Base-by-base conservation (phyloP, 1,284 basidiomycete genomes). In the Ganoderma resinaceum region DNA sequence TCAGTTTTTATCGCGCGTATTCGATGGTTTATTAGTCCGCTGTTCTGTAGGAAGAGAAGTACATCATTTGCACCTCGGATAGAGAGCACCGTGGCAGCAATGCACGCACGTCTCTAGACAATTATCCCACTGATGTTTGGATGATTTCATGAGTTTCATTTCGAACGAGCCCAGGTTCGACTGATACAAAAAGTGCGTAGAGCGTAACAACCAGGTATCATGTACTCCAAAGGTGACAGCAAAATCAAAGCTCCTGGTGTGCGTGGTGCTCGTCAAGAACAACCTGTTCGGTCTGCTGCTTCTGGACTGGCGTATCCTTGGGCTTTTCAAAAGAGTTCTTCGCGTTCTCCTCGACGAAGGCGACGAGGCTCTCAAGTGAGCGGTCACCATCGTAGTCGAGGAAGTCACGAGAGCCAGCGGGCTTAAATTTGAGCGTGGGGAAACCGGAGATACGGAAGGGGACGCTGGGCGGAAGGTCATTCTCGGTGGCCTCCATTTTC, bases 341-440 rank as follows among this genome's bases (percentile, higher is more conserved):
- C 33, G 91, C 91, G 77, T 95, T 86, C 77, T 91, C 86, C 82
- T 96, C 91, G 61, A 97, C 83, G 80, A 96, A 98, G 69, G 94
- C 89, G 73, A 95, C 85, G 69, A 98, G 82, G 76, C 88, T 91
- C 83, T 98, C 96, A 71, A 96, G 82, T 8, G 92, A 91, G 72
- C 96, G 91, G 80, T 98, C 97, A 71, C 96, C 96, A 73, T 94
- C 91, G 79, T 96, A 98, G 80, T 98, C 95, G 70, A 98, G 83
- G 83, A 97, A 99, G 67, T 94, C 91, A 68, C 85, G 85, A 57
- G 88, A 84, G 65, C 97, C 97, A 31, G 98, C 97, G 12, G 92
- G 88, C 83, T 96, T 96, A 89, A 99, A 98, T 81, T 99, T 99
- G 80, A 99, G 82, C 2, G 98, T 99, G 11, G 97, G 97, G 95